These are phyloP conservation scores for Postia placenta DNA, from an alignment of 768 basidiomycete genomes.

Conservation along the genomic window DNA sequence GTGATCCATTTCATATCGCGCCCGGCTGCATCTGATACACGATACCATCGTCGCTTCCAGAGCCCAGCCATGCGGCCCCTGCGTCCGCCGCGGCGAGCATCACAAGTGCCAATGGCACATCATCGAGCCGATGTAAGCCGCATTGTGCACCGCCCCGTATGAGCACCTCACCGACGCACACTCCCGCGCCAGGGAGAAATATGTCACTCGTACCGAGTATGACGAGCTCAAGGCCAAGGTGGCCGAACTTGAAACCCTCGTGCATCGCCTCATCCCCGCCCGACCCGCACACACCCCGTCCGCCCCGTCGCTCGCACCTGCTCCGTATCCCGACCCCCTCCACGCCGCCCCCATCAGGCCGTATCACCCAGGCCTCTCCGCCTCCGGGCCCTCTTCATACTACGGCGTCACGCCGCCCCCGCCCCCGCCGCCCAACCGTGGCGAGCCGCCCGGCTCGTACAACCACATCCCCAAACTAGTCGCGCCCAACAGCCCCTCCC, in stretches of 20 bases:
- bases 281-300: slow-evolving; percentile 10
- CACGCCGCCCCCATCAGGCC: slow-evolving; percentile 19
- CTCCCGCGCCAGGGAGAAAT: slow-evolving; percentile 55
- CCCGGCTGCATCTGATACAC: slow-evolving; percentile 9
- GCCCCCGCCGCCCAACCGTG: background rate
- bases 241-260: slow-evolving; percentile 51
- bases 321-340: slow-evolving; percentile 15
- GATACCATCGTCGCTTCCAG: slow-evolving; percentile 35
- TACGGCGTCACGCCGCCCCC: slow-evolving; percentile 2
- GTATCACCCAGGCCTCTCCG: slow-evolving; percentile 13
- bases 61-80: slow-evolving; percentile 77
- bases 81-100: slow-evolving; percentile 74
- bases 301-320: slow-evolving; percentile 17
- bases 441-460: background rate
- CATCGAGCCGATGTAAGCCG: slow-evolving; percentile 71
- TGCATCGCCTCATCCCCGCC: slow-evolving; percentile 30
- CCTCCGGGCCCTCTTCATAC: slow-evolving; percentile 1
- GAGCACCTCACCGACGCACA: background rate
- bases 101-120: slow-evolving; percentile 79
- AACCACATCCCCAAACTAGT: slow-evolving; percentile 3
- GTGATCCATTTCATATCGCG: slow-evolving; percentile 18
- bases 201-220: slow-evolving; percentile 71
- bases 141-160: slow-evolving; percentile 10
- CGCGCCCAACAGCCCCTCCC: slow-evolving; percentile 4
- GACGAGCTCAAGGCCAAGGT: slow-evolving; percentile 67